Conservation (phyloP, 2,329 filamentous ascomycete genomes). For the Fusarium sp. region DNA sequence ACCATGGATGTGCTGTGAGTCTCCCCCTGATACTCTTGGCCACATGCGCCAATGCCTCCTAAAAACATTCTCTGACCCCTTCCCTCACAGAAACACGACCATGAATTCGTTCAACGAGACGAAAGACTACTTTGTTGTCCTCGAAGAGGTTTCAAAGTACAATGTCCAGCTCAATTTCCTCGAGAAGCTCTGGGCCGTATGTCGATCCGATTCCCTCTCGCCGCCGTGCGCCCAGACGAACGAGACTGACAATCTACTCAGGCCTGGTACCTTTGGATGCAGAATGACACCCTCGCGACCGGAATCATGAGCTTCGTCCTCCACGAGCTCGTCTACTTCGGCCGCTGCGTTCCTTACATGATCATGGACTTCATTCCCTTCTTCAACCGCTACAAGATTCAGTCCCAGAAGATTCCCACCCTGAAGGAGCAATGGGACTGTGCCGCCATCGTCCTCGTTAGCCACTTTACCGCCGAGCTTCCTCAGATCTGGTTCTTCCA, state of each 20-base stretch:
- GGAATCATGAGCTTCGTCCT: slow-evolving; percentile 97
- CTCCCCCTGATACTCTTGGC: slow-evolving; percentile 29
- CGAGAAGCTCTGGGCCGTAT: slow-evolving; percentile 89
- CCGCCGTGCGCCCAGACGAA: slow-evolving; percentile 5
- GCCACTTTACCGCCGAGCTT: slow-evolving; percentile 97
- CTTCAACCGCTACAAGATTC: slow-evolving; percentile 95
- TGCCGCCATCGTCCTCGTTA: slow-evolving; percentile 90
- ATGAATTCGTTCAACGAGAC: slow-evolving; percentile 60
- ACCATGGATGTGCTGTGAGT: slow-evolving; percentile 44
- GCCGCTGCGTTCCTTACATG: slow-evolving; percentile 89
- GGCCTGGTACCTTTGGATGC: slow-evolving; percentile 97
- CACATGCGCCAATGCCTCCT: slow-evolving; percentile 18
- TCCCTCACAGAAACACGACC: slow-evolving; percentile 62
- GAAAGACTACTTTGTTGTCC: slow-evolving; percentile 66
- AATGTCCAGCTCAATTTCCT: slow-evolving; percentile 88
- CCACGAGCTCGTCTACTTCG: slow-evolving; percentile 96
- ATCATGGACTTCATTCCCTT: slow-evolving; percentile 89
- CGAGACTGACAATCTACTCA: slow-evolving; percentile 47
- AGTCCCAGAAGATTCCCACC: slow-evolving; percentile 90
- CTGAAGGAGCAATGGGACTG: slow-evolving; percentile 94
- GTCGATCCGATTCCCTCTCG: slow-evolving; percentile 48
- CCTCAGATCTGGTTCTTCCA: slow-evolving; percentile 99
- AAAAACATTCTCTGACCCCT: slow-evolving; percentile 28
- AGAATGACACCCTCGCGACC: slow-evolving; percentile 95
- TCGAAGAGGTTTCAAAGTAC: slow-evolving; percentile 74